Conservation (phyloP, 1,284 basidiomycete genomes). For the Moesziomyces parantarcticus region DNA sequence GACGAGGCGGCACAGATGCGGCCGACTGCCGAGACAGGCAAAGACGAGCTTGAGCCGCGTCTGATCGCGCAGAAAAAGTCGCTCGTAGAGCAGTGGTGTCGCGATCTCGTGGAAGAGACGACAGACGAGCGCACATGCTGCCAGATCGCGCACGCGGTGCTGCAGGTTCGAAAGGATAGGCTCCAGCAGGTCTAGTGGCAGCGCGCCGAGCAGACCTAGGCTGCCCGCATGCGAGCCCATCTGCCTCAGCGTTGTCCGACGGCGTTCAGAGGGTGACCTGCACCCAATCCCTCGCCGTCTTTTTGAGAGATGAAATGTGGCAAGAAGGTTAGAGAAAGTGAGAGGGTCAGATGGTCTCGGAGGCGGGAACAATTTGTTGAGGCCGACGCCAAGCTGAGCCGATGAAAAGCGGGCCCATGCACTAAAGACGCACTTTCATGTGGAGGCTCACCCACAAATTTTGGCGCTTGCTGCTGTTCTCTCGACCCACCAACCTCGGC, state of each 20-base stretch:
- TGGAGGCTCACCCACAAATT: conserved; percentile 20
- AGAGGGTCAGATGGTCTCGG: too few species aligned
- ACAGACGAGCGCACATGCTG: conserved; percentile 50
- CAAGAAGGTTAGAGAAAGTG: too few species aligned
- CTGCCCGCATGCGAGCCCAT: conserved; percentile 9
- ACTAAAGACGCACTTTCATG: conserved; percentile 1
- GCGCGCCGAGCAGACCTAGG: conserved; percentile 25
- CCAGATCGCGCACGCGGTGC: conserved; percentile 54
- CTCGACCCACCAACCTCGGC: not conserved
- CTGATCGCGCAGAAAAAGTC: conserved; percentile 62
- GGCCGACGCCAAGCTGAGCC: too few species aligned
- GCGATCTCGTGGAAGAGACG: conserved; percentile 40
- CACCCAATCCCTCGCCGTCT: conserved; percentile 3
- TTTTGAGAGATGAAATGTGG: too few species aligned
- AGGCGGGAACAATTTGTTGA: too few species aligned
- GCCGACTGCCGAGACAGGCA: conserved; percentile 35
- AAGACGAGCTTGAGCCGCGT: conserved; percentile 57
- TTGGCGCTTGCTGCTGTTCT: too few species aligned
- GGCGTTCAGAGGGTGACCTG: conserved; percentile 8
- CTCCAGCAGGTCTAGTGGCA: conserved; percentile 58
- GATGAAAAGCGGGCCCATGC: conserved; percentile 7
- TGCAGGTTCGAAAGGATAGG: conserved; percentile 47
- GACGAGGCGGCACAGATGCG: conserved; percentile 48
- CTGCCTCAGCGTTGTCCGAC: not conserved
- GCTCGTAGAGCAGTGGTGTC: conserved; percentile 58